Evolutionary conservation across 202 grass and related monocot genomes (phyloP), one percentile per base, ranked within the genome.

Genomic region (Elaeis oleifera): DNA sequence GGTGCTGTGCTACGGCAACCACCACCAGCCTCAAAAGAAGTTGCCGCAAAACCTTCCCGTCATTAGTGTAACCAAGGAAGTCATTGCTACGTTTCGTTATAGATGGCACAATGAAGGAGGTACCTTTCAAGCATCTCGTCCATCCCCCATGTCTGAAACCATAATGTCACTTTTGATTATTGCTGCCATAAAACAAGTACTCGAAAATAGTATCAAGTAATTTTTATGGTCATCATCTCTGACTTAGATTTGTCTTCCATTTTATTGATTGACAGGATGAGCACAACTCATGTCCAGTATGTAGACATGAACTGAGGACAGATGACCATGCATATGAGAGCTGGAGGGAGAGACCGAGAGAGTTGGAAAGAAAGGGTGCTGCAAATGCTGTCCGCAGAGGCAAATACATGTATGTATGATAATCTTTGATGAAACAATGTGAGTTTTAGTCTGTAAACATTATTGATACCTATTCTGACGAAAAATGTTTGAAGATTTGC

Each of bases 111-210:
- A 84, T 97, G 92, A 88, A 92, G 85, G 84, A 97, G 75, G 72
- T 97, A 29, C 92, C 92, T 14, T 97, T 88, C 82, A 89, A 97
- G 82, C 92, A 97, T 85, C 82, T 86, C 60, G 92, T 97, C 76
- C 92, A 92, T 65, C 88, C 88, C 50, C 84, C 77, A 4, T 97
- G 92, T 65, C 74, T 92, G 59, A 89, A 89, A 54, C 88, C 94
- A 79, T 59, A 6, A 23, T 20, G 26, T 51, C 70, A 24, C 2
- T 18, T 55, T 23, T 1, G 28, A 7, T 8, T 32, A 3, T 26
- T 19, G 31, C 24, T 55, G 6, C 48, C 2, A 24, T 44, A 11
- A 44, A 44, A 11, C 36, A 44, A 36, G 32, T 36, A 36, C 32
- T 36, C 1, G 7, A 36, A 36, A 36, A 9, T 36, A 9, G 1